Evolutionary conservation across 2,329 filamentous ascomycete genomes (phyloP), one percentile per base, ranked within the genome.

Genomic region (Exophiala lecanii-corni): DNA sequence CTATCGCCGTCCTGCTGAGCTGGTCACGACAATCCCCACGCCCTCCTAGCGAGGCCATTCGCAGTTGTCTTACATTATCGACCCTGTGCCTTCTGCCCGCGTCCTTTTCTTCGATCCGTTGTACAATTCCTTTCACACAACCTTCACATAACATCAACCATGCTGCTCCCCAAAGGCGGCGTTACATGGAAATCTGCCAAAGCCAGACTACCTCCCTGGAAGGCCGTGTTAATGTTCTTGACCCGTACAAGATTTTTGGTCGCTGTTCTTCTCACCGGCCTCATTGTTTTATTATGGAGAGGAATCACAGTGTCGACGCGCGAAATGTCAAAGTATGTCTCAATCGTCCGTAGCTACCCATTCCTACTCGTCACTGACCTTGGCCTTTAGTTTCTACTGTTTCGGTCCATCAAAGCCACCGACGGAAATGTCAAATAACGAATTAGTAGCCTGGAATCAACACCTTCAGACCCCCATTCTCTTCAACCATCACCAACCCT

Each of bases 331-430:
- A 94, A 82, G 91, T 96, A 75, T 23, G 23, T 12, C 12, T 6
- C 23, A 7, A 7, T 12, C 12, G 23, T 12, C 23, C 12, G 23
- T n/a, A 26, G 6, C 6, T 12, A 26, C 23, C 23, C 23, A 30
- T 36, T 33, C 19, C n/a, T 17, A 21, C 21, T 39, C 23, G 47
- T 50, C 38, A 45, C 36, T 33, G 28, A 32, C 9, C 19, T 20
- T 28, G 45, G 26, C 2, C 37, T 51, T 51, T 60, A 97, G 91
- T 69, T 96, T 94, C 69, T 94, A 95, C 70, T 98, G 92, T 73
- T 97, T 89, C 78, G 92, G 92, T 9, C 91, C 92, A 10, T 80
- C 84, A 17, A 96, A 94, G 72, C 80, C 92, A n/a, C 92, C 92
- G 40, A 94, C 94, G 81, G 81, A 92, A 53, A 95, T 98, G 88